Percentiles rank a stretch among this genome's conserved stretches.
phyloP scores from a whole-genome alignment of 1,284 basidiomycete genomes.

The Cutaneotrichosporon sp. region DNA sequence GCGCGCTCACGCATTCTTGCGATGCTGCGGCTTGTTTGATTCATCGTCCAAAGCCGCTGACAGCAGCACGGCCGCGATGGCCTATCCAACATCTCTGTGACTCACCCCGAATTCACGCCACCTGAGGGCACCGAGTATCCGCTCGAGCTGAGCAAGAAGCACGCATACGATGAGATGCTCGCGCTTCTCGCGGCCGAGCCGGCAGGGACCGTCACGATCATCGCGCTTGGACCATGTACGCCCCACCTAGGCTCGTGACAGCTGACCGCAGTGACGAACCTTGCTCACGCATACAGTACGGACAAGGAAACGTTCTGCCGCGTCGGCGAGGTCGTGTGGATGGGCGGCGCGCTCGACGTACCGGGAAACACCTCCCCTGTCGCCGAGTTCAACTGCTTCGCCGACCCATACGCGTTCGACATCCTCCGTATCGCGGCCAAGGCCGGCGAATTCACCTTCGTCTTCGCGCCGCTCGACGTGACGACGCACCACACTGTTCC shows the following conservation, averaged over 20 bases:
- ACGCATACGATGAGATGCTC: constrained; percentile 65
- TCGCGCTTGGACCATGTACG: constrained; percentile 74
- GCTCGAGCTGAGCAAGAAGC: constrained; percentile 5
- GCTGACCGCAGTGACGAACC: constrained; percentile 65
- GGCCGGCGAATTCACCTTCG: constrained; percentile 55
- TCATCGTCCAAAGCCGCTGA: neutral
- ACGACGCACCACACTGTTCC: constrained; percentile 74
- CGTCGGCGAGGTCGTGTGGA: constrained; percentile 71
- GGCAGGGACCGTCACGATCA: constrained; percentile 70
- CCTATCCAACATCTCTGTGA: constrained; percentile 67
- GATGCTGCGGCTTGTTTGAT: neutral
- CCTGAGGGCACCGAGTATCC: constrained; percentile 29
- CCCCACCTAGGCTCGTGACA: constrained; percentile 9
- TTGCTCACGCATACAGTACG: constrained; percentile 67
- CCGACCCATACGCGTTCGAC: constrained; percentile 82
- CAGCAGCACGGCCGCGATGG: constrained; percentile 67
- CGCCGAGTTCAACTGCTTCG: constrained; percentile 91
- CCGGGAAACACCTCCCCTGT: constrained; percentile 83
- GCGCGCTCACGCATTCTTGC: neutral
- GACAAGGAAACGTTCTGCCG: constrained; percentile 61
- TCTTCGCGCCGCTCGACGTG: constrained; percentile 75
- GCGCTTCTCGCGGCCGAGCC: constrained; percentile 65
- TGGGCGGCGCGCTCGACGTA: constrained; percentile 95
- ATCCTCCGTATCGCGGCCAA: constrained; percentile 51
- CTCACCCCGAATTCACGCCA: constrained; percentile 70